A percentile compares a stretch with the other conserved stretches of the same genome.
These are phyloP conservation scores for Xanthoceras sorbifolium DNA, from an alignment of 345 rosid species.

Conservation along the genomic window DNA sequence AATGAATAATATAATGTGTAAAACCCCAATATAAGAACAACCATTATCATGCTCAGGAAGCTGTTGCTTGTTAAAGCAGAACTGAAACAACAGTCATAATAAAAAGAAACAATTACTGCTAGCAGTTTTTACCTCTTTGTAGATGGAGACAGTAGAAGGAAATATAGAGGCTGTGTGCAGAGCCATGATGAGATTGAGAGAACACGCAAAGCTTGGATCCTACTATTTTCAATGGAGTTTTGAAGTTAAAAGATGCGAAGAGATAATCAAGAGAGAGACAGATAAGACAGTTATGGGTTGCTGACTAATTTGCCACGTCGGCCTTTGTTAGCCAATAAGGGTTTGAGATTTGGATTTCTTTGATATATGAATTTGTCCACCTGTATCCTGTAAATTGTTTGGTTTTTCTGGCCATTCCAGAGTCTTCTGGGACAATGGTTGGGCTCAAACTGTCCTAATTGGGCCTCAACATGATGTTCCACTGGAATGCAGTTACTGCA, in stretches of 20 bases:
- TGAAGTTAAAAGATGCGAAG: not conserved
- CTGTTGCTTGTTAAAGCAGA: too few relatives aligned
- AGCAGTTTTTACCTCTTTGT: slow-evolving; percentile 38
- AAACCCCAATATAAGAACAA: too few relatives aligned
- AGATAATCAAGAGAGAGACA: not conserved
- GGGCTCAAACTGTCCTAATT: not conserved
- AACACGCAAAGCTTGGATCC: not conserved
- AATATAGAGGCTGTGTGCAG: slow-evolving; percentile 49
- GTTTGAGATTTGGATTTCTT: slow-evolving; percentile 37
- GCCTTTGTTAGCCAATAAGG: slow-evolving; percentile 38
- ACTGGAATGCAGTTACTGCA: not conserved
- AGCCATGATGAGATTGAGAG: slow-evolving; percentile 39
- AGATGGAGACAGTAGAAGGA: slow-evolving; percentile 40
- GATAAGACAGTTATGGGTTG: slow-evolving; percentile 36
- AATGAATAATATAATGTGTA: too few relatives aligned
- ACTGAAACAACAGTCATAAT: not conserved
- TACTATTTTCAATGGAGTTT: not conserved
- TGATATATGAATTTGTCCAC: not conserved
- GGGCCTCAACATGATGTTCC: not conserved
- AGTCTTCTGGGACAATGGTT: not conserved
- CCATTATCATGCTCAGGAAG: too few relatives aligned
- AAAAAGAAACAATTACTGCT: not conserved
- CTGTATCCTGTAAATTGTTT: not conserved
- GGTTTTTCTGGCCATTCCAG: not conserved
- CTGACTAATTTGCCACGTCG: slow-evolving; percentile 10